A percentile compares a stretch with the other conserved stretches of the same genome.
Evolutionary conservation across 768 basidiomycete genomes (phyloP).

Genomic region (Rhizopogon sp.): DNA sequence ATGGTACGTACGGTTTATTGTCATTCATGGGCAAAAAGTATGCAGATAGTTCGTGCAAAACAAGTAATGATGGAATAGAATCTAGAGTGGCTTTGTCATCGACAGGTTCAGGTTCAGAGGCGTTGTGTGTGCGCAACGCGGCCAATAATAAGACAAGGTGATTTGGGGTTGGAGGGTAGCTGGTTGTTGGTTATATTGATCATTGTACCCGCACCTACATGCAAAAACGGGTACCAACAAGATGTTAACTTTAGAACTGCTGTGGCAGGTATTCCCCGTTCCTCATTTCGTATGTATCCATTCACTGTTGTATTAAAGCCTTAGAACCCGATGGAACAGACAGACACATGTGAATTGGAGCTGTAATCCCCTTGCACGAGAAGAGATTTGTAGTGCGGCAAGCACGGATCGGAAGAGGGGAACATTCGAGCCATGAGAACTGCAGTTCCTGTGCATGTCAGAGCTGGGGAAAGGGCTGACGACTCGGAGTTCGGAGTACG

Average conservation of each 20-base stretch:
- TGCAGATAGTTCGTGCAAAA: constrained; percentile 55
- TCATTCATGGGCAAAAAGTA: constrained; percentile 38
- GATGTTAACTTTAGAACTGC: constrained; percentile 42
- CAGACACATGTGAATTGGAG: constrained; percentile 63
- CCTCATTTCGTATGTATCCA: constrained; percentile 33
- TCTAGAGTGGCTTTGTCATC: constrained; percentile 31
- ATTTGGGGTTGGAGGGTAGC: constrained; percentile 49
- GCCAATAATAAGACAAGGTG: constrained; percentile 52
- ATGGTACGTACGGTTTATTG: constrained; percentile 17
- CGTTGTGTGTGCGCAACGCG: constrained; percentile 33
- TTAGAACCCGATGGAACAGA: constrained; percentile 34
- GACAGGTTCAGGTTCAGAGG: constrained; percentile 15
- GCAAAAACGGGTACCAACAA: constrained; percentile 42
- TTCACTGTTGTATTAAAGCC: constrained; percentile 48
- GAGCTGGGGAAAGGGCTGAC: neutral
- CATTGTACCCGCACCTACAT: neutral
- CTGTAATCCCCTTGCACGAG: constrained; percentile 58
- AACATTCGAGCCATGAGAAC: constrained; percentile 24
- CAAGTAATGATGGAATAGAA: constrained; percentile 43
- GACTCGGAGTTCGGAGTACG: neutral
- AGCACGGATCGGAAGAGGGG: constrained; percentile 34
- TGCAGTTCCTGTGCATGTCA: neutral
- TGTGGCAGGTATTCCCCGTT: constrained; percentile 28
- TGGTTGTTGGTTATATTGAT: constrained; percentile 18
- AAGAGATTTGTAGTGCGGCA: constrained; percentile 57